Conservation (phyloP, 257 asterid genomes). For the Striga asiatica region DNA sequence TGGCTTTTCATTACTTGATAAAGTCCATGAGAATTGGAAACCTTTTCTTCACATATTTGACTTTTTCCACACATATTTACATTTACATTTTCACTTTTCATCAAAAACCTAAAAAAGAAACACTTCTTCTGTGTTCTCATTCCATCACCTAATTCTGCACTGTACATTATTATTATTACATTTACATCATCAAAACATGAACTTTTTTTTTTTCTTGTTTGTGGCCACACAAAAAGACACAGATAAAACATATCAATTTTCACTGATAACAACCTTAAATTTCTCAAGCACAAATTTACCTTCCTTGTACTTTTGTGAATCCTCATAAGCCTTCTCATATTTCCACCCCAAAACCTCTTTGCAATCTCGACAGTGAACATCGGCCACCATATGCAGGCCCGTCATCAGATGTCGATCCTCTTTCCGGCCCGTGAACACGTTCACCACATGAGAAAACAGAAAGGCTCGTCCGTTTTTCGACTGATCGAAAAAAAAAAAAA, state of each 20-base stretch:
- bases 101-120: no score
- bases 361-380: slow-evolving; percentile 46
- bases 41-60: no score
- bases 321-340: slow-evolving; percentile 42
- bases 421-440: slow-evolving; percentile 27
- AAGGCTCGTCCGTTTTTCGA: slow-evolving; percentile 43
- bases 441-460: slow-evolving; percentile 38
- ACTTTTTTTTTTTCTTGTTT: no score
- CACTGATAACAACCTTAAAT: slow-evolving; percentile 35
- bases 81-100: no score
- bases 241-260: slow-evolving; percentile 21
- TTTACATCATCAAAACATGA: no score
- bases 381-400: slow-evolving; percentile 48
- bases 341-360: slow-evolving; percentile 52
- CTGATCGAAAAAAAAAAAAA: slow-evolving; percentile 17
- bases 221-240: no score
- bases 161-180: no score
- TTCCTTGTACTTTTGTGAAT: slow-evolving; percentile 45
- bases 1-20: no score
- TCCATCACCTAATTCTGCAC: no score
- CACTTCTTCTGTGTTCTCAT: no score
- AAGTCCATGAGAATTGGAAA: no score
- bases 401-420: slow-evolving; percentile 41
- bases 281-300: slow-evolving; percentile 46
- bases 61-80: no score